phyloP scores from a whole-genome alignment of 1,139 yeast genomes.

The Suhomyces bokatorum region DNA sequence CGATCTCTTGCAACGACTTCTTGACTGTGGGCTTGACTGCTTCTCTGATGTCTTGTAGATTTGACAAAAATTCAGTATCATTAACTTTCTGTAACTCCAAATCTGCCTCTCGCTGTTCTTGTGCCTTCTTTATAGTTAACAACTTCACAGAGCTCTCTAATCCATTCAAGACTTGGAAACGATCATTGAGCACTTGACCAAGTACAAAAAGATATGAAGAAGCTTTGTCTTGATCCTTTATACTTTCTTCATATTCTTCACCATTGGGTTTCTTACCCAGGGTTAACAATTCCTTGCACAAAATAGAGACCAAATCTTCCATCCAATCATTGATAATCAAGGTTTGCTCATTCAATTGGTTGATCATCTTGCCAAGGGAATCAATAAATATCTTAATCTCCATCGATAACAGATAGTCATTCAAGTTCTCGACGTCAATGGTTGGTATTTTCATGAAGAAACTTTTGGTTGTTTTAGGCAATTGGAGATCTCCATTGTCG shows the following conservation, averaged over 20 bases:
- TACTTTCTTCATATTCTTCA: conserved; percentile 73
- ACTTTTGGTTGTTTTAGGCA: conserved; percentile 40
- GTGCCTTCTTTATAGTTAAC: conserved; percentile 24
- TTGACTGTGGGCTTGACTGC: conserved; percentile 31
- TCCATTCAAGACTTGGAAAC: conserved; percentile 40
- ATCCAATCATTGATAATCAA: conserved; percentile 56
- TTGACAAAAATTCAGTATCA: conserved; percentile 28
- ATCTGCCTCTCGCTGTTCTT: conserved; percentile 28
- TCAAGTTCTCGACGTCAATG: conserved; percentile 22
- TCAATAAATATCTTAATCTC: conserved; percentile 23
- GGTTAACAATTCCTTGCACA: conserved; percentile 46
- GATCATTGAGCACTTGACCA: conserved; percentile 55
- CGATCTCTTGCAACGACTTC: conserved; percentile 34
- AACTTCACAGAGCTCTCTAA: conserved; percentile 24
- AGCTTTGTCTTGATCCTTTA: conserved; percentile 72
- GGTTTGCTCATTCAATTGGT: conserved; percentile 59
- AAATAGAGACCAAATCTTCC: conserved; percentile 42
- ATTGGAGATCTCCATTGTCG: conserved; percentile 33
- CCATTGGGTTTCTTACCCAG: conserved; percentile 61
- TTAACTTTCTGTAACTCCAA: conserved; percentile 28
- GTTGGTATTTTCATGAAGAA: conserved; percentile 35
- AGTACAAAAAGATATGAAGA: conserved; percentile 64
- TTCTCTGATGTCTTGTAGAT: conserved; percentile 34
- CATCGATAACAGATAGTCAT: conserved; percentile 22
- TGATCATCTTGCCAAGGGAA: conserved; percentile 25